Evolutionary conservation across 805 yeast genomes (phyloP).

Genomic region (Candida caryicola): DNA sequence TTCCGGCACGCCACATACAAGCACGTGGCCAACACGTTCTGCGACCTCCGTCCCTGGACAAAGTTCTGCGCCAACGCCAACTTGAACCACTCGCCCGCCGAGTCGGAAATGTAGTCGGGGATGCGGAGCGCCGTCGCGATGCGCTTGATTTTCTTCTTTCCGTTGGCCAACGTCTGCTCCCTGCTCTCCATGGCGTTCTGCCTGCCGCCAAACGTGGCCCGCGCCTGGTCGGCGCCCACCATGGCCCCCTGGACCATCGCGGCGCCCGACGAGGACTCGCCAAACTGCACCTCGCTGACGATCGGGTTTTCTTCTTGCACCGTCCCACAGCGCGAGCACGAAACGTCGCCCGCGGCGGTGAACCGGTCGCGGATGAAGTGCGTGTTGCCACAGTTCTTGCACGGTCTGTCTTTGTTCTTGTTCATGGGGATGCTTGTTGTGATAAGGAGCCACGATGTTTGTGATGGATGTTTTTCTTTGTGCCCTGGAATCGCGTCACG

Average conservation of each 20-base stretch:
- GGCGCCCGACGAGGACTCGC: conserved; percentile 89
- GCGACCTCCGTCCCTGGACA: conserved; percentile 96
- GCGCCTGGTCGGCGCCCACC: conserved; percentile 81
- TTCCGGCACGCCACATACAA: conserved; percentile 91
- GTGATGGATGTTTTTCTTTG: neutral
- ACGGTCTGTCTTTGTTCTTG: conserved; percentile 7
- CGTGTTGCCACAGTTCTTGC: conserved; percentile 26
- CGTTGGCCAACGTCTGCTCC: conserved; percentile 85
- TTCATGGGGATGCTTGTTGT: conserved; percentile 1
- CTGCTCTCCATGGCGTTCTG: conserved; percentile 79
- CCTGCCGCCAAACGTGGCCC: conserved; percentile 66
- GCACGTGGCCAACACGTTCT: conserved; percentile 93
- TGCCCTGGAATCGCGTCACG: neutral
- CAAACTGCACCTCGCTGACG: conserved; percentile 92
- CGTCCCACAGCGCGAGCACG: conserved; percentile 80
- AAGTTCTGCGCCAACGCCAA: conserved; percentile 83
- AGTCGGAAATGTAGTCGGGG: conserved; percentile 80
- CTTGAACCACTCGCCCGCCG: conserved; percentile 87
- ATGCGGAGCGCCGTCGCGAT: conserved; percentile 77
- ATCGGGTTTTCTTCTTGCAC: conserved; percentile 91
- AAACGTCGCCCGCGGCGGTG: conserved; percentile 61
- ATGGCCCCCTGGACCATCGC: conserved; percentile 95
- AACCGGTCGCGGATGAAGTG: conserved; percentile 20
- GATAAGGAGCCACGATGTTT: neutral
- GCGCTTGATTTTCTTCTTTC: conserved; percentile 71